These are phyloP conservation scores for Lactarius evosmus DNA, from an alignment of 768 basidiomycete species.

Conservation along the genomic window DNA sequence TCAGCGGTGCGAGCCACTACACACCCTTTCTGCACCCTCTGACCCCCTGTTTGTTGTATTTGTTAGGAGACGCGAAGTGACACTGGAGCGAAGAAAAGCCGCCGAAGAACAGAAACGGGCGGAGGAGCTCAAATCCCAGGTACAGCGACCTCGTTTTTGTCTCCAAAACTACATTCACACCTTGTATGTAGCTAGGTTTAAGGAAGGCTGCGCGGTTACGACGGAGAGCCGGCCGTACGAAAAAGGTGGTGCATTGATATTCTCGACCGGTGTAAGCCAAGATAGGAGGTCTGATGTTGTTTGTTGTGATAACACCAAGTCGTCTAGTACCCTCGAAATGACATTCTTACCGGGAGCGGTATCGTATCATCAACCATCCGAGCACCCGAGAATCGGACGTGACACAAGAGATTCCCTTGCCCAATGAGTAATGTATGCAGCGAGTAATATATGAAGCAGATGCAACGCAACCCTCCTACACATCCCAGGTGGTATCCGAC, in stretches of 20 bases:
- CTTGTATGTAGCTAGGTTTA: constrained; percentile 64
- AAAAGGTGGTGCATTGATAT: constrained; percentile 74
- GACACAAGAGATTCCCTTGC: background rate
- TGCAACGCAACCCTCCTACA: constrained; percentile 39
- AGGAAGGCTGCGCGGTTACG: constrained; percentile 70
- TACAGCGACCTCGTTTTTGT: constrained; percentile 29
- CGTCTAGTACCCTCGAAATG: background rate
- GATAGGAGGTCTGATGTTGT: background rate
- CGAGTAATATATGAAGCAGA: constrained; percentile 16
- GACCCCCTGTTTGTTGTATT: constrained; percentile 4
- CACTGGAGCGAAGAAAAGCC: constrained; percentile 64
- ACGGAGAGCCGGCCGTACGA: constrained; percentile 69
- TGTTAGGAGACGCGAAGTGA: constrained; percentile 61
- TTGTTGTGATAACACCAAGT: background rate
- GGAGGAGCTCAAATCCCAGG: constrained; percentile 65
- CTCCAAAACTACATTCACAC: constrained; percentile 7
- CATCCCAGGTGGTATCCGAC: constrained; percentile 70
- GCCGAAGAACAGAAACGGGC: constrained; percentile 66
- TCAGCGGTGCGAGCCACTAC: constrained; percentile 45
- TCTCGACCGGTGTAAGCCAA: background rate
- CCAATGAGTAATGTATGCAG: constrained; percentile 7
- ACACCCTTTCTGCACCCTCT: background rate
- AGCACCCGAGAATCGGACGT: background rate
- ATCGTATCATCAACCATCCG: background rate
- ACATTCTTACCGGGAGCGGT: background rate